A percentile compares a stretch with the other conserved stretches of the same genome.
phyloP scores from a whole-genome alignment of 768 basidiomycete genomes.

The Porphyrellus cyaneotinctus region DNA sequence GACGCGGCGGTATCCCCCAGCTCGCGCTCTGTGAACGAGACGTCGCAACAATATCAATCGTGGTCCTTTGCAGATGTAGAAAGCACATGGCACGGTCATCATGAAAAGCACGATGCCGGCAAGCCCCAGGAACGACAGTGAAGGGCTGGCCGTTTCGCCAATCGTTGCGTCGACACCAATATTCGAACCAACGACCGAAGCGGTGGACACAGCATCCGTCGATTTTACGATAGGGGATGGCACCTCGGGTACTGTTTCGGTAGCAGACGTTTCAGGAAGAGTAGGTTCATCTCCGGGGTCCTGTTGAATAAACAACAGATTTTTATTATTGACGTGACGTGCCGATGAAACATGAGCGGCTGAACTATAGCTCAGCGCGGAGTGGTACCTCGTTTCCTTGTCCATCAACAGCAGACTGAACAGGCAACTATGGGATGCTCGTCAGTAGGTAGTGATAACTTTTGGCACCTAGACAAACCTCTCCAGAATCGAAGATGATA shows the following conservation, averaged over 20 bases:
- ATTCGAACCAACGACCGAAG: not conserved
- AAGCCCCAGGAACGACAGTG: conserved; percentile 17
- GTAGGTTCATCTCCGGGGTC: conserved; percentile 29
- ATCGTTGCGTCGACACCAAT: not conserved
- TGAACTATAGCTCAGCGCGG: conserved; percentile 84
- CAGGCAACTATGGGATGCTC: conserved; percentile 39
- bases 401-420: conserved; percentile 52
- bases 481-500: conserved; percentile 80
- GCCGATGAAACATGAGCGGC: conserved; percentile 35
- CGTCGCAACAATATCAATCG: conserved; percentile 32
- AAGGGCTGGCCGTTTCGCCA: conserved; percentile 3
- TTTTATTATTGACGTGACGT: conserved; percentile 49
- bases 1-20: conserved; percentile 44
- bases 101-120: conserved; percentile 33
- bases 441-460: conserved; percentile 15
- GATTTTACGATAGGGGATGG: conserved; percentile 3
- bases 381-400: conserved; percentile 89
- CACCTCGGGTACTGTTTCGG: conserved; percentile 8
- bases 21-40: conserved; percentile 35
- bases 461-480: conserved; percentile 47
- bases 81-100: conserved; percentile 41
- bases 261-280: conserved; percentile 11
- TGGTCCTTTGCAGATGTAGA: conserved; percentile 47
- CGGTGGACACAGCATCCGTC: not conserved
- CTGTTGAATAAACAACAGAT: conserved; percentile 49